Conservation (phyloP, 2,329 filamentous ascomycete genomes). For the Penicillium sp. region DNA sequence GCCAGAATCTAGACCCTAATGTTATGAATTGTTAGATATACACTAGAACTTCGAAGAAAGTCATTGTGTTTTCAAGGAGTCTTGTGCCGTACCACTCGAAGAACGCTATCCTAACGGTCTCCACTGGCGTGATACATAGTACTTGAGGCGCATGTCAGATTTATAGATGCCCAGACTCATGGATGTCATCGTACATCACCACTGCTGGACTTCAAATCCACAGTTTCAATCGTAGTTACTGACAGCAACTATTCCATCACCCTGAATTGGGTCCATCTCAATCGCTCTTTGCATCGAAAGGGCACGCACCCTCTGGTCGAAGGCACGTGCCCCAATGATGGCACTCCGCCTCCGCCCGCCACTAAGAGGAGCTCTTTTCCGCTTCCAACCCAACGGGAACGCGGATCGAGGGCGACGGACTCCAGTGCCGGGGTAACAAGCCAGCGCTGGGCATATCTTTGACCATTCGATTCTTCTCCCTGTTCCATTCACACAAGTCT, state of each 20-base stretch:
- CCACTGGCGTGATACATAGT: not conserved
- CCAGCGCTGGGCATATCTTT: not conserved
- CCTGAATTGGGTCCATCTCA: no score
- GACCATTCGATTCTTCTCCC: not conserved
- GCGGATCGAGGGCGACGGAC: conserved; percentile 4
- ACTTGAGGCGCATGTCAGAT: not conserved
- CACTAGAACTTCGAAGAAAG: not conserved
- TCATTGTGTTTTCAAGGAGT: no score
- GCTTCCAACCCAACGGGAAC: conserved; percentile 1
- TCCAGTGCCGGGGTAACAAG: conserved; percentile 8
- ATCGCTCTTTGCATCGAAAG: not conserved
- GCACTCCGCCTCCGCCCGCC: conserved; percentile 21
- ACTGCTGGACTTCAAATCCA: not conserved
- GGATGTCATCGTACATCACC: not conserved
- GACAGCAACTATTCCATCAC: not conserved
- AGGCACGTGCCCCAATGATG: conserved; percentile 26
- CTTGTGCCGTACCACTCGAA: not conserved
- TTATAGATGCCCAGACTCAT: not conserved
- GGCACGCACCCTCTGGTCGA: conserved; percentile 1
- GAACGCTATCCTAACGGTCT: not conserved
- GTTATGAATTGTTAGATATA: not conserved
- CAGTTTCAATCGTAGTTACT: not conserved
- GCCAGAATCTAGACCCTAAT: not conserved
- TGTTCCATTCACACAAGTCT: not conserved
- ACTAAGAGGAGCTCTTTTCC: conserved; percentile 17